A percentile compares a stretch with the other conserved stretches of the same genome.
These are phyloP conservation scores for Trematosphaeria pertusa DNA, from an alignment of 2,329 filamentous ascomycete species.

Conservation along the genomic window DNA sequence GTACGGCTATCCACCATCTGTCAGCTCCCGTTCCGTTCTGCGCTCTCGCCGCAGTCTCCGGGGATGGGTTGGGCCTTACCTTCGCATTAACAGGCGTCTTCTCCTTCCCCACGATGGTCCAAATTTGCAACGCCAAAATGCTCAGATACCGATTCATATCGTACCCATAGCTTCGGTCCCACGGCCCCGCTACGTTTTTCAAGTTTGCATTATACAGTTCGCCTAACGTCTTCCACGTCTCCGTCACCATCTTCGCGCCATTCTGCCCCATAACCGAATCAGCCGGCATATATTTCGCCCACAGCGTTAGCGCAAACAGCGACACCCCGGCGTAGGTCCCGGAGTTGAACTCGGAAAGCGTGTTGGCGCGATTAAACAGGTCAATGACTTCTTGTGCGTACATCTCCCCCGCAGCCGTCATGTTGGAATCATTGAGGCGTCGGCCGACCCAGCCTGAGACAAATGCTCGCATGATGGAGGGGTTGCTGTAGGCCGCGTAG, in stretches of 20 bases:
- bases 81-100: conserved; percentile 43
- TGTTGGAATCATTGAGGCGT: conserved; percentile 62
- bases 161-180: conserved; percentile 69
- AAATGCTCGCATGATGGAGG: conserved; percentile 68
- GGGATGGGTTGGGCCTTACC: conserved; percentile 23
- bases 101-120: conserved; percentile 62
- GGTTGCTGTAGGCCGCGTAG: conserved; percentile 68
- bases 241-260: conserved; percentile 59
- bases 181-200: conserved; percentile 68
- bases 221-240: conserved; percentile 61
- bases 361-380: conserved; percentile 63
- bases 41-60: too few species aligned
- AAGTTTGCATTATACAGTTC: conserved; percentile 65
- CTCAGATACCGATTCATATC: conserved; percentile 69
- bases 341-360: conserved; percentile 68
- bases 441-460: conserved; percentile 66
- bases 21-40: too few species aligned
- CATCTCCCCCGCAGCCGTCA: conserved; percentile 63
- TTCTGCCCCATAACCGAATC: conserved; percentile 62
- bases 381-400: conserved; percentile 64
- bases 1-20: conserved; percentile 52
- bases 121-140: conserved; percentile 65
- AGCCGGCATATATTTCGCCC: conserved; percentile 65
- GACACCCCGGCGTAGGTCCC: conserved; percentile 70
- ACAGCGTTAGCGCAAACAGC: conserved; percentile 64